Evolutionary conservation across 257 asterid species (phyloP).

Genomic region (Echites panduratus): DNA sequence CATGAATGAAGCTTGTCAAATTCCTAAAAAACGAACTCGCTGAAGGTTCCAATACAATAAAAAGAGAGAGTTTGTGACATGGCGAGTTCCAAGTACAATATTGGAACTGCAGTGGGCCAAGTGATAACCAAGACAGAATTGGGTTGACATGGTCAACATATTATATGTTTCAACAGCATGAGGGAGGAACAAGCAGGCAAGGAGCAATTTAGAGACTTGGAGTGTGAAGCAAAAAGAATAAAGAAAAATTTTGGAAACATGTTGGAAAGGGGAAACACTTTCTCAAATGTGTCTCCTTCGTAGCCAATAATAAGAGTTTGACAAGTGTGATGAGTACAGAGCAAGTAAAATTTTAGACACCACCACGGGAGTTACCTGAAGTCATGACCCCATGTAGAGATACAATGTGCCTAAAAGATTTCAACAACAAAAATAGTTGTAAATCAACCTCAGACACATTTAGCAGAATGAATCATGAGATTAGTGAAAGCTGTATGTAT

Average conservation of each 20-base stretch:
- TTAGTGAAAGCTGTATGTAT: conserved; percentile 7
- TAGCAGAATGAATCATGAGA: conserved; percentile 11
- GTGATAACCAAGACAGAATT: background rate
- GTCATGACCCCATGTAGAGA: conserved; percentile 98
- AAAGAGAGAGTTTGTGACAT: background rate
- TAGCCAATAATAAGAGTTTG: background rate
- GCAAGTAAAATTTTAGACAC: background rate
- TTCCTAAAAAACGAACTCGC: background rate
- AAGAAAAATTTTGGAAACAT: background rate
- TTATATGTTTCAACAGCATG: background rate
- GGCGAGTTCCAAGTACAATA: background rate
- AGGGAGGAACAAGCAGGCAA: background rate
- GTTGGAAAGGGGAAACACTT: background rate
- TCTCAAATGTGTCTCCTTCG: background rate
- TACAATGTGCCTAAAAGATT: conserved; percentile 81
- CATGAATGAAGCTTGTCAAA: background rate
- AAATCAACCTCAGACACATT: conserved; percentile 20
- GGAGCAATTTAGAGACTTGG: background rate
- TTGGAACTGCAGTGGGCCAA: background rate
- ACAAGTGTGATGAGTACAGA: background rate
- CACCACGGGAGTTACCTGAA: conserved; percentile 57
- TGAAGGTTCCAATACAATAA: background rate
- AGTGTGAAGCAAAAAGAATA: background rate
- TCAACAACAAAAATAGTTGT: conserved; percentile 7
- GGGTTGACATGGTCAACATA: background rate